Evolutionary conservation across 2,329 filamentous ascomycete species (phyloP).

Genomic region (Plenodomus tracheiphilus): DNA sequence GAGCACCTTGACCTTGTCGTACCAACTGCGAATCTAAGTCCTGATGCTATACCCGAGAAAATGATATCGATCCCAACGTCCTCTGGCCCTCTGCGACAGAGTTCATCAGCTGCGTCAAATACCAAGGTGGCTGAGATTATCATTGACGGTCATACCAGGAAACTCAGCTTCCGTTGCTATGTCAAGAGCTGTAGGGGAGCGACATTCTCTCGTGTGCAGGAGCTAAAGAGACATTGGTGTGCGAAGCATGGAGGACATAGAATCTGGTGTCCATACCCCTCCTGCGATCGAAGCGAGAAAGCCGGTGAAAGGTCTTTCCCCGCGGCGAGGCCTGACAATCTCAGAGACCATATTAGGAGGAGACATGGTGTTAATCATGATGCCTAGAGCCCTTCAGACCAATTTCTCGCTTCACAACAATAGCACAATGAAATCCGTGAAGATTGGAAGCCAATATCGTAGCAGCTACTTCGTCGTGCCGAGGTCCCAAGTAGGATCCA

Average conservation of each 20-base stretch:
- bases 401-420: no score
- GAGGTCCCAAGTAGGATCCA: slow-evolving; percentile 32
- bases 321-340: not conserved
- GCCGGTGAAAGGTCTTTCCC: not conserved
- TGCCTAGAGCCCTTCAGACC: no score
- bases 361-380: not conserved
- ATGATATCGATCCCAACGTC: not conserved
- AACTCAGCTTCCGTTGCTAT: not conserved
- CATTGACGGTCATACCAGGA: not conserved
- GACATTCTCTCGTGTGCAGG: not conserved
- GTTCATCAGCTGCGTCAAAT: no score
- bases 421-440: no score
- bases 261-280: not conserved
- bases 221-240: slow-evolving; percentile 1
- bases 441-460: no score
- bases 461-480: not conserved
- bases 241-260: not conserved
- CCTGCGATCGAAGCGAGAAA: not conserved
- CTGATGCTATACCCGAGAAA: no score
- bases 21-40: no score
- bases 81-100: no score
- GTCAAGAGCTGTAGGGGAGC: not conserved
- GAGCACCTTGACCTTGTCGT: no score
- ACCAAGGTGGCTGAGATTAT: no score
- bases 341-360: not conserved